These are phyloP conservation scores for Trichoderma reesei DNA, from an alignment of 495 filamentous ascomycete genomes.

Conservation along the genomic window DNA sequence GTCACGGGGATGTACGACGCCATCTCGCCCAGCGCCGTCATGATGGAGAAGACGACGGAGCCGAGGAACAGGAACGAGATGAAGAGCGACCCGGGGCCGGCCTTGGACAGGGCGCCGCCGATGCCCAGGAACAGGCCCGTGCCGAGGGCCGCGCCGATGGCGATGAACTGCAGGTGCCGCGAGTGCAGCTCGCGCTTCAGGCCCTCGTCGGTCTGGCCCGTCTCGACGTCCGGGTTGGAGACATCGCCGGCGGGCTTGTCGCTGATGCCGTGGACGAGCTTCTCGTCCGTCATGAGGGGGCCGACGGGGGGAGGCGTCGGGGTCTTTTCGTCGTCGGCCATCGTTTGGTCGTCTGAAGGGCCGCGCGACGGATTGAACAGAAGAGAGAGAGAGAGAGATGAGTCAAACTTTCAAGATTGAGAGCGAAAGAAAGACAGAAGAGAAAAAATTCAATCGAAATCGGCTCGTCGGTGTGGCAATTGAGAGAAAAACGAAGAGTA, in stretches of 20 bases:
- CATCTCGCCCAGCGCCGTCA: conserved; percentile 57
- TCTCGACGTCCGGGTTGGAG: conserved; percentile 16
- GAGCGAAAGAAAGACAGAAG: too few species aligned
- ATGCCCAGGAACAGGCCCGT: conserved; percentile 69
- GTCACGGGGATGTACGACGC: conserved; percentile 67
- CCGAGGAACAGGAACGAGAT: conserved; percentile 64
- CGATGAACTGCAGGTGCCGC: conserved; percentile 54
- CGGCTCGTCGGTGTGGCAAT: background rate
- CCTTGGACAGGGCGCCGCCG: conserved; percentile 49
- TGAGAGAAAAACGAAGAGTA: background rate
- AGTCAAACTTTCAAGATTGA: background rate
- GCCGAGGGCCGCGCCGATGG: conserved; percentile 60
- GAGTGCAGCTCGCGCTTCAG: conserved; percentile 27
- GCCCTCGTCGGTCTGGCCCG: conserved; percentile 16
- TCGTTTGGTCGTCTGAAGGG: background rate
- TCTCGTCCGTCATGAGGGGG: background rate
- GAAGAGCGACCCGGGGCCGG: conserved; percentile 57
- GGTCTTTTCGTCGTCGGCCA: background rate
- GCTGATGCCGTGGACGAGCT: background rate
- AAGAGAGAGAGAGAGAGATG: background rate
- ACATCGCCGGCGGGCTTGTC: background rate
- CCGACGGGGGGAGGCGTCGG: background rate
- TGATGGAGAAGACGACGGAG: conserved; percentile 51
- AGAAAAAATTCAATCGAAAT: too few species aligned
- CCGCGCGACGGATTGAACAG: background rate